Conservation (phyloP, 2,329 filamentous ascomycete genomes). For the Fusarium mundagurra region DNA sequence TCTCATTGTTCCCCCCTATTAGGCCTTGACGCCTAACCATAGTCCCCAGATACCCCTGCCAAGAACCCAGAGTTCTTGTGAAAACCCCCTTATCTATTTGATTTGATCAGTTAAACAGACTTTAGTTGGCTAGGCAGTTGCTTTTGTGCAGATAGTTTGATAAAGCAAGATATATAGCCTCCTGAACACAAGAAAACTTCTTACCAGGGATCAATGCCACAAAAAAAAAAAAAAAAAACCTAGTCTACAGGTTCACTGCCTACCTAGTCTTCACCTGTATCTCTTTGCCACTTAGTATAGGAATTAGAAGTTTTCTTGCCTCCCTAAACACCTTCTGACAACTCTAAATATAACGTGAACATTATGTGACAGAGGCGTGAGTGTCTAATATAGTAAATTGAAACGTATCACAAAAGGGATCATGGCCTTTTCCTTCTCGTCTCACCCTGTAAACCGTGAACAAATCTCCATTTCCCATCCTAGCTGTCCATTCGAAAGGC, state of each 20-base stretch:
- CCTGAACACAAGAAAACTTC: not conserved
- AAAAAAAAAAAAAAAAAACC: not conserved
- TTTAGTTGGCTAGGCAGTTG: not conserved
- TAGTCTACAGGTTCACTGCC: not conserved
- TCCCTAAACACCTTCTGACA: not conserved
- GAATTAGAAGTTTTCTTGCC: not conserved
- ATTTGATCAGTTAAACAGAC: not conserved
- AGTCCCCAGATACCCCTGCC: not conserved
- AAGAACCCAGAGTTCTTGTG: not conserved
- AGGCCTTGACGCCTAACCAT: not conserved
- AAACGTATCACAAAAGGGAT: not conserved
- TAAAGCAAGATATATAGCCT: not conserved
- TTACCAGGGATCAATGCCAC: not conserved
- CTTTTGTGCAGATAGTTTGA: not conserved
- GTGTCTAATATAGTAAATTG: conserved; percentile 5
- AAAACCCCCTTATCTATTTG: not conserved
- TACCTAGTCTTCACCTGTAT: not conserved
- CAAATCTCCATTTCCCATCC: not conserved
- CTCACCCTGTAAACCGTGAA: not conserved
- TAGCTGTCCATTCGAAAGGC: not conserved
- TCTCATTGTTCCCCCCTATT: not conserved
- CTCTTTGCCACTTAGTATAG: not conserved
- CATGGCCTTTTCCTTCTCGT: not conserved
- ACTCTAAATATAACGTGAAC: not conserved
- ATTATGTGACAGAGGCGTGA: not conserved